Conservation (phyloP, 2,329 filamentous ascomycete species). For the Zymoseptoria passerinii region DNA sequence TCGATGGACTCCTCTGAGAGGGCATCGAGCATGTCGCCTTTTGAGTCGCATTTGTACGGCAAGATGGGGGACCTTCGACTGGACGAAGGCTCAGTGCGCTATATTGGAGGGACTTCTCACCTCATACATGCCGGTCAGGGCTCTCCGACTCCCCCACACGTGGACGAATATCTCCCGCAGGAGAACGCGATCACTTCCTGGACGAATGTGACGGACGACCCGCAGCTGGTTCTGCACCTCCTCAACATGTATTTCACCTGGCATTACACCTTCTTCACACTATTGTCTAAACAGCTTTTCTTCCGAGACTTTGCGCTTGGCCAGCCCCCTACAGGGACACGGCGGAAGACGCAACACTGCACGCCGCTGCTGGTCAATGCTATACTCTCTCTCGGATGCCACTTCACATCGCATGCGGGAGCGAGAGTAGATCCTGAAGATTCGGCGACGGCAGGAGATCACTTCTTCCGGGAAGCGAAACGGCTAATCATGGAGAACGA, state of each 20-base stretch:
- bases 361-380: conserved; percentile 85
- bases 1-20: conserved; percentile 25
- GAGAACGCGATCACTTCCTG: conserved; percentile 73
- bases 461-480: conserved; percentile 93
- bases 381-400: conserved; percentile 85
- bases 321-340: conserved; percentile 43
- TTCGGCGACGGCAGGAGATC: conserved; percentile 80
- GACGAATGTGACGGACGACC: conserved; percentile 77
- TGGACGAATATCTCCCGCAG: conserved; percentile 42
- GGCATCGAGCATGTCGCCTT: conserved; percentile 32
- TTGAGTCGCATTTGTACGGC: conserved; percentile 75
- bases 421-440: conserved; percentile 65
- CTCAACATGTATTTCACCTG: conserved; percentile 98
- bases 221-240: conserved; percentile 71
- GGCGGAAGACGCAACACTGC: conserved; percentile 63
- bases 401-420: conserved; percentile 72
- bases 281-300: conserved; percentile 76
- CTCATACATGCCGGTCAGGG: conserved; percentile 62
- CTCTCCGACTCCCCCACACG: conserved; percentile 26
- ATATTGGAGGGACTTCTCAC: conserved; percentile 90
- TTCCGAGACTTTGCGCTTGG: conserved; percentile 76
- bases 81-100: conserved; percentile 79
- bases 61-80: conserved; percentile 89
- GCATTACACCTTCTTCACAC: conserved; percentile 96
- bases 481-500: conserved; percentile 82